Percentiles rank a stretch among this genome's conserved stretches.
Conservation (phyloP, 305 asterid species). For the Plantago coronopus region DNA sequence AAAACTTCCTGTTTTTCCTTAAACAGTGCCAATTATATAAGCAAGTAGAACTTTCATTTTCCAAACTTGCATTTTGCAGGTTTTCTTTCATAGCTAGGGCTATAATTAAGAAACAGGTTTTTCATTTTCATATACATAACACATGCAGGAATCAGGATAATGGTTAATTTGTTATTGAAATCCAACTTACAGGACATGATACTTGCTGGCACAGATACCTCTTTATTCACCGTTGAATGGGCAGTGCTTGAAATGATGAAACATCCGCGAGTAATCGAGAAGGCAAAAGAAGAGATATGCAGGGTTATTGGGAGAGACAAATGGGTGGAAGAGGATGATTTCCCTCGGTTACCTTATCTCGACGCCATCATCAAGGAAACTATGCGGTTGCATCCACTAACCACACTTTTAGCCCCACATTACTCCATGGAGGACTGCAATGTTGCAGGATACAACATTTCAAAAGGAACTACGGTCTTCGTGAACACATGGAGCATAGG, state of each 20-base stretch:
- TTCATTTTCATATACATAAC: not conserved
- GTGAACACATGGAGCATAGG: constrained; percentile 29
- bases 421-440: constrained; percentile 31
- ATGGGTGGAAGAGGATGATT: constrained; percentile 32
- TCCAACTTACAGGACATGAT: constrained; percentile 23
- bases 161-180: not conserved
- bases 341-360: constrained; percentile 19
- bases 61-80: too few relatives aligned
- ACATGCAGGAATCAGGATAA: not conserved
- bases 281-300: constrained; percentile 30
- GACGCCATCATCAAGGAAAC: constrained; percentile 34
- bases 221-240: constrained; percentile 29
- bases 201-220: constrained; percentile 32
- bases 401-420: constrained; percentile 27
- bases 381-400: constrained; percentile 30
- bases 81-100: too few relatives aligned
- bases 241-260: constrained; percentile 26
- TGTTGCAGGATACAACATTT: constrained; percentile 26
- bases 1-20: too few relatives aligned
- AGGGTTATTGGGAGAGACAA: constrained; percentile 23
- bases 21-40: too few relatives aligned
- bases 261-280: constrained; percentile 23
- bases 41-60: too few relatives aligned
- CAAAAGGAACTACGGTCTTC: constrained; percentile 26
- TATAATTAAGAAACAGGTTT: too few relatives aligned